phyloP scores from a whole-genome alignment of 305 asterid species.

The Ajuga reptans region DNA sequence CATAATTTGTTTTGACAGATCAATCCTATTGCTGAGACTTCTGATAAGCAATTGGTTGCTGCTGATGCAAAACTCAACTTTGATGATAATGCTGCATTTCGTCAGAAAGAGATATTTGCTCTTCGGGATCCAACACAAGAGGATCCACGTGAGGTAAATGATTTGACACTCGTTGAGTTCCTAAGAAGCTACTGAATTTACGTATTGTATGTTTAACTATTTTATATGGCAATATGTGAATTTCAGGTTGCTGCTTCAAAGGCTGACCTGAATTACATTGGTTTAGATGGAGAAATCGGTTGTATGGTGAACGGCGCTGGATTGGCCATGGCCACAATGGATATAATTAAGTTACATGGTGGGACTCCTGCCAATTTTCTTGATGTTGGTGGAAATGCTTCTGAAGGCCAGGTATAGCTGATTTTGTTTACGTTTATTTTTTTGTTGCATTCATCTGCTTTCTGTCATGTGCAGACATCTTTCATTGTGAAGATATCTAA shows the following conservation, averaged over 20 bases:
- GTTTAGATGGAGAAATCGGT: conserved; percentile 98
- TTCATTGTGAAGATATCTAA: no score
- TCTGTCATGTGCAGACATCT: no score
- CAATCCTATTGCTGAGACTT: conserved; percentile 93
- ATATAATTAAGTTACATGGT: conserved; percentile 89
- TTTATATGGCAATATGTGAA: not conserved
- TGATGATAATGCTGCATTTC: conserved; percentile 91
- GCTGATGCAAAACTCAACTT: conserved; percentile 97
- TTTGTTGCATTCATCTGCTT: no score
- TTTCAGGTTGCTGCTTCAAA: conserved; percentile 91
- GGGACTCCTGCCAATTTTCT: conserved; percentile 99
- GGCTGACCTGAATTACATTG: conserved; percentile 98
- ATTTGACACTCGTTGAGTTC: not conserved
- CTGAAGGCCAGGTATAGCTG: conserved; percentile 71
- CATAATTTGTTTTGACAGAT: conserved; percentile 42
- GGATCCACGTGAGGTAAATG: conserved; percentile 87
- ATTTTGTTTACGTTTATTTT: not conserved
- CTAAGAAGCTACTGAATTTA: not conserved
- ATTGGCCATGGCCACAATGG: conserved; percentile 99
- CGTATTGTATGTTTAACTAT: not conserved
- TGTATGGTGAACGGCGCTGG: conserved; percentile 99
- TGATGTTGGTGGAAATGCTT: conserved; percentile 99
- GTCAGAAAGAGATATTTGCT: conserved; percentile 75
- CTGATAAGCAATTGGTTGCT: conserved; percentile 80
- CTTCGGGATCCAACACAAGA: conserved; percentile 93